Percentiles rank a stretch among this genome's conserved stretches.
phyloP scores from a whole-genome alignment of 148 eudicot species.

The Rhododendron simsii region DNA sequence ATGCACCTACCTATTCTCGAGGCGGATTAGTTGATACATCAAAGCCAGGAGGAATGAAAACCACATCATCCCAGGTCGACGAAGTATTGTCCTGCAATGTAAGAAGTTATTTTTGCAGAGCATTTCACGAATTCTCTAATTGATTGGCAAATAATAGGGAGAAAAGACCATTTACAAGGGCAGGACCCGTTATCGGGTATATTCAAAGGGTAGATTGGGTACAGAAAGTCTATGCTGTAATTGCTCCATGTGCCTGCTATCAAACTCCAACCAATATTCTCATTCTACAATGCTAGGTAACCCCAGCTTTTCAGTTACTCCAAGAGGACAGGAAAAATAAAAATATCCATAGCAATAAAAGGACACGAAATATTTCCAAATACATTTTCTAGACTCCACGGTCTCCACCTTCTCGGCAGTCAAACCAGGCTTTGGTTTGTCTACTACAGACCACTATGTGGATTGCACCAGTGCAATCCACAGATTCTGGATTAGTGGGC shows the following conservation, averaged over 20 bases:
- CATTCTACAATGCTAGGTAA: background rate
- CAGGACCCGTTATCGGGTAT: background rate
- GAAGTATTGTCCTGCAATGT: slow-evolving; percentile 50
- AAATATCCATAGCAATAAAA: background rate
- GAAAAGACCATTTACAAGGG: background rate
- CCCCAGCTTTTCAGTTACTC: background rate
- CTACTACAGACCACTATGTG: background rate
- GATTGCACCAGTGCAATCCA: background rate
- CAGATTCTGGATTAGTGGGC: background rate
- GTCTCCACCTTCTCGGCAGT: background rate
- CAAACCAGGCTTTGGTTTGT: background rate
- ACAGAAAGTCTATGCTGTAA: background rate
- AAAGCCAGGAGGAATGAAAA: slow-evolving; percentile 94
- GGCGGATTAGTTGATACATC: slow-evolving; percentile 62
- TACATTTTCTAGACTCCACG: background rate
- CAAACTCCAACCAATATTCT: background rate
- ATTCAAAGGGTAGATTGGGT: background rate
- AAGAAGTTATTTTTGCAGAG: background rate
- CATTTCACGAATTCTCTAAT: background rate
- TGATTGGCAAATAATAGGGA: background rate
- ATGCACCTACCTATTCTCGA: slow-evolving; percentile 4
- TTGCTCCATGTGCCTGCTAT: background rate
- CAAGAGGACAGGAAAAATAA: background rate
- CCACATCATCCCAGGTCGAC: slow-evolving; percentile 74
- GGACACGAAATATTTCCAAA: background rate